Conservation (phyloP, 345 rosid genomes). For the Noccaea bulbosa region DNA sequence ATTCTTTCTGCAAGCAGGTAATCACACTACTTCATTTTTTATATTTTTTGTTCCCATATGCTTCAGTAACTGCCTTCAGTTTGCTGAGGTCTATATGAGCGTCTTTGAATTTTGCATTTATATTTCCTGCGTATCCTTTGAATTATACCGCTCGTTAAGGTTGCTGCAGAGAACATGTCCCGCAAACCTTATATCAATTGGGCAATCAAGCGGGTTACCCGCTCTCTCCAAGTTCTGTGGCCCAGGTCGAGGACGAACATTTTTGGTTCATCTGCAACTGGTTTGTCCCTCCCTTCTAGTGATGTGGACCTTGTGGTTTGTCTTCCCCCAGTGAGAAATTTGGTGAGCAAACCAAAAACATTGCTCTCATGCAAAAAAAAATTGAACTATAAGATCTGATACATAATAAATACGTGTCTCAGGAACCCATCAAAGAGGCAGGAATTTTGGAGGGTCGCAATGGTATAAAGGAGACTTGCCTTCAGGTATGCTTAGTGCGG, state of each 20-base stretch:
- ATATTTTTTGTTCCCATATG: conserved; percentile 16
- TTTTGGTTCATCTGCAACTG: conserved; percentile 95
- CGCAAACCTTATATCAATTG: conserved; percentile 90
- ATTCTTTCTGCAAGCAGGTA: conserved; percentile 89
- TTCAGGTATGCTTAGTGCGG: conserved; percentile 67
- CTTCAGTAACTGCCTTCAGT: conserved; percentile 26
- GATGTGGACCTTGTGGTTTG: conserved; percentile 99
- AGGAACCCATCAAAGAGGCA: conserved; percentile 99
- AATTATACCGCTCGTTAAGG: conserved; percentile 52
- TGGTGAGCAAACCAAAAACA: conserved; percentile 56
- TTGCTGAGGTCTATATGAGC: conserved; percentile 20
- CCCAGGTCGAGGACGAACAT: conserved; percentile 93
- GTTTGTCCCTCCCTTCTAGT: conserved; percentile 93
- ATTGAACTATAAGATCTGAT: conserved; percentile 43
- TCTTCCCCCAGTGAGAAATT: conserved; percentile 97
- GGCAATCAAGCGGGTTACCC: conserved; percentile 93
- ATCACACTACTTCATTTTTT: conserved; percentile 18
- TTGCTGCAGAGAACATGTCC: conserved; percentile 76
- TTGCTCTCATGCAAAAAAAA: conserved; percentile 15
- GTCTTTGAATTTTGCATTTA: conserved; percentile 27
- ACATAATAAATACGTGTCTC: conserved; percentile 24
- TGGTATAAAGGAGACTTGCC: conserved; percentile 99
- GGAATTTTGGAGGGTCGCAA: conserved; percentile 99
- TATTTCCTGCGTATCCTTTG: conserved; percentile 26
- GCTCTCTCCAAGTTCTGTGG: conserved; percentile 98